These are phyloP conservation scores for Blastomyces silverae DNA, from an alignment of 2,329 filamentous ascomycete genomes.

Conservation along the genomic window DNA sequence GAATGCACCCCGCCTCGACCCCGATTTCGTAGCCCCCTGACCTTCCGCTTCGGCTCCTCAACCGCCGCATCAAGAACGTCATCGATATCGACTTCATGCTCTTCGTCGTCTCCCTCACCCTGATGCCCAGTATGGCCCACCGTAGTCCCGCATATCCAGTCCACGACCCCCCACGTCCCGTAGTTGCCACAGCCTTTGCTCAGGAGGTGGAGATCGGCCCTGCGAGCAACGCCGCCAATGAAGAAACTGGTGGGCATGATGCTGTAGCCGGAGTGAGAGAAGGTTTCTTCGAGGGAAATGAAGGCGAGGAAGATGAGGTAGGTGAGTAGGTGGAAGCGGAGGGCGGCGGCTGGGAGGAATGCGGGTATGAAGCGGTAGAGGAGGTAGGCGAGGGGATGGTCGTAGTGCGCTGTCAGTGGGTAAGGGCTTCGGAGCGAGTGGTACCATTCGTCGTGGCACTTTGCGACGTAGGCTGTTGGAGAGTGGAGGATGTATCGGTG, in stretches of 20 bases:
- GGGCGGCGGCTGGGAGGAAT: constrained; percentile 50
- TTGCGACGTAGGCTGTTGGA: constrained; percentile 46
- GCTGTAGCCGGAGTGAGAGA: constrained; percentile 55
- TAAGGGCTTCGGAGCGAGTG: constrained; percentile 50
- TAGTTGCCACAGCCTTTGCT: constrained; percentile 43
- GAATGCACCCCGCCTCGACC: neutral
- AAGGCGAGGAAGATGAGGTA: constrained; percentile 51
- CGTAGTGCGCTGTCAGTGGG: constrained; percentile 54
- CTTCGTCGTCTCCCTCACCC: constrained; percentile 44
- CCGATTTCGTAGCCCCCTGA: constrained; percentile 21
- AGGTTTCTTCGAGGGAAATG: constrained; percentile 54
- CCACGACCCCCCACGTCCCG: constrained; percentile 42
- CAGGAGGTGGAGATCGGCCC: constrained; percentile 51
- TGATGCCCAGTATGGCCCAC: constrained; percentile 37
- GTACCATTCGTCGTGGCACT: constrained; percentile 50
- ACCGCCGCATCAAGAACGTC: constrained; percentile 30
- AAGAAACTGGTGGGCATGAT: constrained; percentile 53
- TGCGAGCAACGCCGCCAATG: constrained; percentile 52
- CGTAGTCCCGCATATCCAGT: constrained; percentile 41
- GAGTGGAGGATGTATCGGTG: constrained; percentile 67
- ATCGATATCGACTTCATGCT: constrained; percentile 33
- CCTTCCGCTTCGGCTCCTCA: constrained; percentile 30
- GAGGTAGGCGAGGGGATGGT: constrained; percentile 53
- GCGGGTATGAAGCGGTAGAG: constrained; percentile 51
- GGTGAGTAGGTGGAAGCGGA: constrained; percentile 56